Base-by-base conservation (phyloP, 257 asterid genomes). In the Nicotiana tomentosiformis region DNA sequence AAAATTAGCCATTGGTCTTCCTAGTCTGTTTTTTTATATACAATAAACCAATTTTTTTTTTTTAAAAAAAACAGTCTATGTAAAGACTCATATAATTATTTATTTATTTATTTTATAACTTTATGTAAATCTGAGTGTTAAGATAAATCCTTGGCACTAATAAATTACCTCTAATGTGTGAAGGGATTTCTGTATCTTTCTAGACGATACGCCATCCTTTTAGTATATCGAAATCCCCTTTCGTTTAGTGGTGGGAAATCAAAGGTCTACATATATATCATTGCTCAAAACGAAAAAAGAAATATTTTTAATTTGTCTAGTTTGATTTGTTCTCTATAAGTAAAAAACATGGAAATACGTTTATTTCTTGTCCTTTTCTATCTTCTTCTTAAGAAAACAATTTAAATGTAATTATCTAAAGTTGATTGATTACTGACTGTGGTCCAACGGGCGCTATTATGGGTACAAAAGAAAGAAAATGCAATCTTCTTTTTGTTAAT, bases 401-500 rank as follows among this genome's bases (percentile, higher is more conserved):
- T 20, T 6, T 1, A 72, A 46, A 70, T 70, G 60, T 20, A 43
- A 70, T 43, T 43, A 43, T 70, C 23, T 20, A 43, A 70, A 70
- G 78, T 20, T 43, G 57, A 12, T 43, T 70, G 78, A 12, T 70
- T 14, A 70, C 60, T 20, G 20, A 72, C 23, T 72, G 79, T 72
- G 61, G 79, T 72, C 79, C 79, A 46, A 72, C 61, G 12, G 26
- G 6, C 58, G 5, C 79, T 72, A 72, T 46, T 72, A 72, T 72
- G 60, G 61, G 61, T 14, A 23, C 37, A 72, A 46, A 20, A 12
- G n/a, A 46, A 72, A 23, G 23, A 72, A 72, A 72, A 20, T 46
- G 2, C 23, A 23, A 72, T 23, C 58, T 72, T 46, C 20, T 46
- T 23, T 3, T 5, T 46, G 37, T 72, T 43, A 43, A 43, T 72